Evolutionary conservation across 345 rosid species (phyloP), one percentile per base, ranked within the genome.

Genomic region (Camelina hispida): DNA sequence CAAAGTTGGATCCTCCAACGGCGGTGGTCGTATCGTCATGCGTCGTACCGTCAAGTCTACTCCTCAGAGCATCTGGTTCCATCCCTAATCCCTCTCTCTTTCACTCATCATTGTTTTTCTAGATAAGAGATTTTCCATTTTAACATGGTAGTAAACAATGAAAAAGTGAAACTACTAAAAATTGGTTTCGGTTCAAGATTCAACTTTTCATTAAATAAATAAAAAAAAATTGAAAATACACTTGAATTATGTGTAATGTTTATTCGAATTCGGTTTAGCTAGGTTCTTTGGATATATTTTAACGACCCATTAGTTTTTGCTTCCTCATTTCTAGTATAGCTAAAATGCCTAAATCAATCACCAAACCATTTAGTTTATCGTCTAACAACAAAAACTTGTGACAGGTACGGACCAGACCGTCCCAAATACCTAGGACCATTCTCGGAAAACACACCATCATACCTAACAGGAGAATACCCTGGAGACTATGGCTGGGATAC

Each of bases 51-150:
- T 93, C 58, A 93, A 83, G 79, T 86, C 86, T 76, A 87, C 80
- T 60, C 91, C 98, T 47, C 81, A 80, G 69, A 93, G 97, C 92
- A 93, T 93, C 66, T 93, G 98, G 98, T 93, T 57, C 46, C 8
- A 53, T 54, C 22, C 25, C n/a, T 5, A 8, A 55, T 30, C 73
- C 42, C 38, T 66, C 13, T 37, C 13, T 10, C 11, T 9, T 3
- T 40, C 4, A 28, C 30, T 28, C 30, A 28, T 28, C 30, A 4
- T 28, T 28, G 30, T 28, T 28, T 28, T 28, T 28, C 30, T 28
- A 28, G 30, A 28, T 28, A 28, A 28, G 5, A 28, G 30, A 28
- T 4, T 28, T 28, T 28, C 30, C 30, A 28, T 28, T 28, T 28
- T 28, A 28, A 28, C 30, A 28, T 28, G 30, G 30, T 28, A 28